phyloP scores from a whole-genome alignment of 2,329 filamentous ascomycete genomes.

The Neonectria coccinea region DNA sequence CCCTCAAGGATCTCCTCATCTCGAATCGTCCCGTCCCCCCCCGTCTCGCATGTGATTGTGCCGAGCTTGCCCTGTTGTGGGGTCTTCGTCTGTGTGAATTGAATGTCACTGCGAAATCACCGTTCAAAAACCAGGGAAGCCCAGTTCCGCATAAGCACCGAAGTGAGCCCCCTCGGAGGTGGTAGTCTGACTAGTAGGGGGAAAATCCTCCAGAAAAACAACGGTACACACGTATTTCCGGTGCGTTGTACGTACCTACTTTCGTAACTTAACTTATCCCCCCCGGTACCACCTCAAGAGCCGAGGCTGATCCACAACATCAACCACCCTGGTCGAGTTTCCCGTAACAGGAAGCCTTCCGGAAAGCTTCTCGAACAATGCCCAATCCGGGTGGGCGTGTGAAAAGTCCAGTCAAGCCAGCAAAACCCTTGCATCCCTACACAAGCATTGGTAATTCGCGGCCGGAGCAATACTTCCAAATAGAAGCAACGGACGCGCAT shows the following conservation, averaged over 20 bases:
- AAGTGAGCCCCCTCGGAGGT: constrained; percentile 32
- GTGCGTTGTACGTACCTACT: not conserved
- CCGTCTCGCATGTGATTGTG: constrained; percentile 36
- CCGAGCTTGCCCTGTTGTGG: constrained; percentile 8
- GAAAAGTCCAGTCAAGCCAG: not conserved
- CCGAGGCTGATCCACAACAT: constrained; percentile 24
- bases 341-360: constrained; percentile 38
- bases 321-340: constrained; percentile 25
- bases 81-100: not conserved
- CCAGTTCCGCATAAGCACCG: constrained; percentile 44
- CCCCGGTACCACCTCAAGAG: constrained; percentile 18
- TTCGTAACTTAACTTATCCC: constrained; percentile 9
- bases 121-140: constrained; percentile 19
- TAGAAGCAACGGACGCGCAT: constrained; percentile 14
- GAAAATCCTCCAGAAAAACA: not conserved
- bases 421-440: too few relatives aligned
- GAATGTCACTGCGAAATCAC: constrained; percentile 31
- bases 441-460: not conserved
- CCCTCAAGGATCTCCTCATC: constrained; percentile 3
- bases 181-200: too few relatives aligned
- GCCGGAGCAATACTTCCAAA: constrained; percentile 15
- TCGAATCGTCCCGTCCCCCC: constrained; percentile 6
- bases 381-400: constrained; percentile 30
- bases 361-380: constrained; percentile 43
- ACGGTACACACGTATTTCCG: not conserved